Percentiles rank a stretch among this genome's conserved stretches.
phyloP scores from a whole-genome alignment of 176 grass and related monocot genomes.

The Lolium perenne region DNA sequence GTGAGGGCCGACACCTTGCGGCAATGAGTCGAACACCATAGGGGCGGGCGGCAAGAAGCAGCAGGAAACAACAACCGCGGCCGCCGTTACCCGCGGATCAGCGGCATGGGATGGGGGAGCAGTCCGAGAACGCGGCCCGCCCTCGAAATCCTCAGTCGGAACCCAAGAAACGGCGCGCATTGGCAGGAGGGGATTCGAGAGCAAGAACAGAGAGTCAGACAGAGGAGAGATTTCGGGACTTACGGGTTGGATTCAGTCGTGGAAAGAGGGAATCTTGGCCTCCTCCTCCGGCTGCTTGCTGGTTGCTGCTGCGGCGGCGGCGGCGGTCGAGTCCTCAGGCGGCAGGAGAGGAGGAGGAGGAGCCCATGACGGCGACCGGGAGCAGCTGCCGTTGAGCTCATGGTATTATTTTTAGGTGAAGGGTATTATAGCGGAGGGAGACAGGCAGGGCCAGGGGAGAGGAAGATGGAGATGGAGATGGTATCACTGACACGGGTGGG shows the following conservation, averaged over 20 bases:
- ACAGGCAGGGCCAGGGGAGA: background rate
- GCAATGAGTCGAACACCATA: constrained; percentile 10
- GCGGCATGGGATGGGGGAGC: background rate
- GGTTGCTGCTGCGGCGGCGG: background rate
- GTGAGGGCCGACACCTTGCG: background rate
- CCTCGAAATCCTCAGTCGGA: too few species aligned
- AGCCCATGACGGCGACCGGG: constrained; percentile 10
- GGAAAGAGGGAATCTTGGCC: constrained; percentile 5
- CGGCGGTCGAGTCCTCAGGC: background rate
- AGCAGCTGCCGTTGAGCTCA: background rate
- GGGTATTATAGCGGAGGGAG: background rate
- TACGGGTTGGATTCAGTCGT: background rate
- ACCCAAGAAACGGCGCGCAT: background rate
- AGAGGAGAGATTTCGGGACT: background rate
- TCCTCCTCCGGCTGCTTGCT: background rate
- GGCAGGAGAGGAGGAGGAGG: background rate
- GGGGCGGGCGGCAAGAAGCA: background rate
- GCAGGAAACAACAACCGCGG: background rate
- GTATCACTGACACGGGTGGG: background rate
- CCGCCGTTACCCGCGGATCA: background rate
- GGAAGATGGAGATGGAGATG: background rate
- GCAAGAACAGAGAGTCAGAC: background rate
- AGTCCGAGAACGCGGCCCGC: background rate
- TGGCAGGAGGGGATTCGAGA: background rate
- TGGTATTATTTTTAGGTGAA: background rate